phyloP scores from a whole-genome alignment of 495 filamentous ascomycete genomes.

The Choiromyces venosus region DNA sequence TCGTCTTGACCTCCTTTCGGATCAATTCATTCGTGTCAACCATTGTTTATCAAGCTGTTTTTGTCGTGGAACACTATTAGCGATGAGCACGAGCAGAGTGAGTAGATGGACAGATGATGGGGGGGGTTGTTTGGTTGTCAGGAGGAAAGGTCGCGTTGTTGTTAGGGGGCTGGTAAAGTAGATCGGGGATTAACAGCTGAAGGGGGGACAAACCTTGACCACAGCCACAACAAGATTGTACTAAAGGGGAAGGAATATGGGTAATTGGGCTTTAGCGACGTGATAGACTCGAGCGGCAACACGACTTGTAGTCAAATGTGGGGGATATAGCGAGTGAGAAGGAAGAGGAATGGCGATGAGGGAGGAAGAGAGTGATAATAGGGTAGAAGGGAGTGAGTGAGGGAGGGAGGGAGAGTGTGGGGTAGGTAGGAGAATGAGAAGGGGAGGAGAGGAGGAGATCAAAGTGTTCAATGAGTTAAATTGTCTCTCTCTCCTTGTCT shows the following conservation, averaged over 20 bases:
- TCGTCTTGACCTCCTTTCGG: slow-evolving; percentile 34
- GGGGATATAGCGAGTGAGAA: slow-evolving; percentile 16
- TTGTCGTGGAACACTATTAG: slow-evolving; percentile 13
- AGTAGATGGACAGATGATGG: slow-evolving; percentile 17
- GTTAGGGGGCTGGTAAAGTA: slow-evolving; percentile 8
- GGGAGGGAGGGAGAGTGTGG: slow-evolving; percentile 10
- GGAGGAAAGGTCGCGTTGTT: slow-evolving; percentile 24
- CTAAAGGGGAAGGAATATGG: not conserved
- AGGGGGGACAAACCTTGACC: slow-evolving; percentile 23
- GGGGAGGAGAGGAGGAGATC: slow-evolving; percentile 2
- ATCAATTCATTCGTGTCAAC: slow-evolving; percentile 33
- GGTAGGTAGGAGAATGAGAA: slow-evolving; percentile 3
- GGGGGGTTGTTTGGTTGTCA: slow-evolving; percentile 24
- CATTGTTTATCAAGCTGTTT: slow-evolving; percentile 20
- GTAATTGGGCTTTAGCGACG: not conserved
- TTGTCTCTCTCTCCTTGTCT: not conserved
- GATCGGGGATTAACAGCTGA: slow-evolving; percentile 24
- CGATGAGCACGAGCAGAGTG: slow-evolving; percentile 14
- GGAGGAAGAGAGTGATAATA: slow-evolving; percentile 24
- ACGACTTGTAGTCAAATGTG: not conserved
- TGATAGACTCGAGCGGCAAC: not conserved
- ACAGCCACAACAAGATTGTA: not conserved
- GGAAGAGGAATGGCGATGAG: slow-evolving; percentile 22
- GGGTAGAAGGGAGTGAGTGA: slow-evolving; percentile 8
- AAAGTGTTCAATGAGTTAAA: not conserved